Percentiles rank a stretch among this genome's conserved stretches.
Conservation (phyloP, 192 early-diverging fungal species). For the Coemansia sp. region DNA sequence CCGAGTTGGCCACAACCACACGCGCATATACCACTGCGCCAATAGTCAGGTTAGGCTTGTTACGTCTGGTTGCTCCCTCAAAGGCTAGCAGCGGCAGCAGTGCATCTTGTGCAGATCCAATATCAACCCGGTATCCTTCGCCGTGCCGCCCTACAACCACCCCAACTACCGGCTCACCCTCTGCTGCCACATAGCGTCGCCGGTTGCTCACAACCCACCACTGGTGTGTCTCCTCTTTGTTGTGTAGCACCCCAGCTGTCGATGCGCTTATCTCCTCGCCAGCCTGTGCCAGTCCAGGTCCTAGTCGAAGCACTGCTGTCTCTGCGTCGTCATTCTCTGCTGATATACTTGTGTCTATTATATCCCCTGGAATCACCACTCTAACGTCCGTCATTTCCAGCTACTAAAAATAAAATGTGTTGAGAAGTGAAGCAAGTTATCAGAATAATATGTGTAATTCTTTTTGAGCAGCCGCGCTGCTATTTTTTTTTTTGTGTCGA, state of each 20-base stretch:
- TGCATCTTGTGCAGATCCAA: conserved; percentile 88
- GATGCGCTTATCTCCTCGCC: conserved; percentile 63
- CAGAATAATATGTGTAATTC: too few species aligned
- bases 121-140: conserved; percentile 88
- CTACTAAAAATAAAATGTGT: background rate
- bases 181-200: conserved; percentile 84
- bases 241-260: conserved; percentile 73
- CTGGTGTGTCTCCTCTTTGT: conserved; percentile 55
- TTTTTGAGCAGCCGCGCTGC: too few species aligned
- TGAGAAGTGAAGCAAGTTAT: background rate
- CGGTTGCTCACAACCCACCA: conserved; percentile 84
- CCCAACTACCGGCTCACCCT: conserved; percentile 87
- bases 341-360: conserved; percentile 29
- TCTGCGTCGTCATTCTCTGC: conserved; percentile 15
- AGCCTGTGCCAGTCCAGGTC: conserved; percentile 77
- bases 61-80: conserved; percentile 90
- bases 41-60: conserved; percentile 78
- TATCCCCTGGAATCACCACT: conserved; percentile 44
- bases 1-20: conserved; percentile 81
- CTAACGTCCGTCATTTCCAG: conserved; percentile 24
- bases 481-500: background rate
- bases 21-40: conserved; percentile 82
- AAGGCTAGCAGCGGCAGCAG: conserved; percentile 79
- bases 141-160: conserved; percentile 64
- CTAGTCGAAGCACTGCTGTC: conserved; percentile 60